Conservation (phyloP, 2,329 filamentous ascomycete genomes). For the Dendrostoma leiphaemia region DNA sequence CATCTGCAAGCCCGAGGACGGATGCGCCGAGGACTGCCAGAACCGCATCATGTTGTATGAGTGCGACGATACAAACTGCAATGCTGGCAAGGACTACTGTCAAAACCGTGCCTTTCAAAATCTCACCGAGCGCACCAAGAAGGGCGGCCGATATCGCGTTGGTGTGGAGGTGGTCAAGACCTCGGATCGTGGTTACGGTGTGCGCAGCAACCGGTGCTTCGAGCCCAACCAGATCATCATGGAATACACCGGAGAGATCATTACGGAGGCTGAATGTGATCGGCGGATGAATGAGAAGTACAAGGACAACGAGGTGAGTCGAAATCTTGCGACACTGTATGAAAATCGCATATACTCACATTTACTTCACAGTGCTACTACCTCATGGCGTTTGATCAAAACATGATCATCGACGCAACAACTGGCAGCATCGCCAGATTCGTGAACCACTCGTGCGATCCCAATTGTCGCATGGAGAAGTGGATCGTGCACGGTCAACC, state of each 20-base stretch:
- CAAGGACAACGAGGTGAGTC: conserved; percentile 82
- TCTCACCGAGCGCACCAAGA: conserved; percentile 70
- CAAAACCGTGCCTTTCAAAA: conserved; percentile 85
- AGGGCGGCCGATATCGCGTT: conserved; percentile 82
- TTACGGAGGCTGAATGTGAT: conserved; percentile 91
- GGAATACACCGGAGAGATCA: conserved; percentile 97
- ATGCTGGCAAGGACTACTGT: conserved; percentile 69
- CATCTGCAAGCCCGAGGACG: conserved; percentile 72
- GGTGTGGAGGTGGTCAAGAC: conserved; percentile 97
- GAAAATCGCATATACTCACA: no score
- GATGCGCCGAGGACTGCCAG: conserved; percentile 86
- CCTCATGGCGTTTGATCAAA: conserved; percentile 96
- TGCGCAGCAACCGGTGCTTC: conserved; percentile 87
- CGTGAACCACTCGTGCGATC: conserved; percentile 95
- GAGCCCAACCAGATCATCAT: conserved; percentile 92
- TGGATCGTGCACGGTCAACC: conserved; percentile 94
- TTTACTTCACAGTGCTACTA: conserved; percentile 91
- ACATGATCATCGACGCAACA: conserved; percentile 97
- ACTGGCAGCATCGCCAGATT: conserved; percentile 95
- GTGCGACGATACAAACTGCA: conserved; percentile 88
- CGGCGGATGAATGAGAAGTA: conserved; percentile 90
- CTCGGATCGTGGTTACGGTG: conserved; percentile 81
- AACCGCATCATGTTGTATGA: conserved; percentile 98
- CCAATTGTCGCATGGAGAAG: conserved; percentile 97
- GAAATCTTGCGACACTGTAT: no score